Evolutionary conservation across 345 rosid genomes (phyloP).

Genomic region (Arabis hirsuta): DNA sequence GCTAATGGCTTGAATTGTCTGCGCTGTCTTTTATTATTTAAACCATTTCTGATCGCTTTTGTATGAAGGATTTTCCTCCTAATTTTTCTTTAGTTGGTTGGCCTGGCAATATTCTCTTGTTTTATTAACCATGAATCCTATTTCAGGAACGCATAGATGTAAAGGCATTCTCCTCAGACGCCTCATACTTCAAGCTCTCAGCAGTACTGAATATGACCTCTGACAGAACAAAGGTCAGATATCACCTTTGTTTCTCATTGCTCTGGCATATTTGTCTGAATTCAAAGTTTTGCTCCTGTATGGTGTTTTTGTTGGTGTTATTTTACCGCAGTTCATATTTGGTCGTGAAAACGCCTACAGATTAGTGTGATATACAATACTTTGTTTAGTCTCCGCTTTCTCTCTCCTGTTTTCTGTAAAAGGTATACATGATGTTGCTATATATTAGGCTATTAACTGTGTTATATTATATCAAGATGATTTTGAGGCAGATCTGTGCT

Average conservation of each 20-base stretch:
- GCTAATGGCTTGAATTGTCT: conserved; percentile 19
- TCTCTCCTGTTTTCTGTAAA: conserved; percentile 19
- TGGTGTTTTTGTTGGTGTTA: conserved; percentile 17
- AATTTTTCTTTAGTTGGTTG: conserved; percentile 16
- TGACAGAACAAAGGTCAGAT: conserved; percentile 89
- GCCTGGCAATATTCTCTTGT: neutral
- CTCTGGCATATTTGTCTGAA: conserved; percentile 22
- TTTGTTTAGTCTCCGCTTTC: conserved; percentile 18
- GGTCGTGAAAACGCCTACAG: neutral
- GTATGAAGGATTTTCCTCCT: conserved; percentile 10
- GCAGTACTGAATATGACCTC: conserved; percentile 85
- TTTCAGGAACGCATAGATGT: conserved; percentile 93
- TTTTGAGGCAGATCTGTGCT: conserved; percentile 21
- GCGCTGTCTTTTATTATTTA: neutral
- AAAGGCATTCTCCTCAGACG: conserved; percentile 77
- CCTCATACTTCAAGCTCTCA: conserved; percentile 86
- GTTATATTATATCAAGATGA: conserved; percentile 24
- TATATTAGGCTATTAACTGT: neutral
- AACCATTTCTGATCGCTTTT: conserved; percentile 21
- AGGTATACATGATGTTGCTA: conserved; percentile 11
- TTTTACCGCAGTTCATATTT: conserved; percentile 23
- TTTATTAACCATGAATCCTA: conserved; percentile 23
- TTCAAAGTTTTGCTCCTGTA: conserved; percentile 20
- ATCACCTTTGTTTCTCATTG: conserved; percentile 25
- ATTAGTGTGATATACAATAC: conserved; percentile 4